Base-by-base conservation (phyloP, 352 stramenopile species). In the Phytophthora pistaciae region DNA sequence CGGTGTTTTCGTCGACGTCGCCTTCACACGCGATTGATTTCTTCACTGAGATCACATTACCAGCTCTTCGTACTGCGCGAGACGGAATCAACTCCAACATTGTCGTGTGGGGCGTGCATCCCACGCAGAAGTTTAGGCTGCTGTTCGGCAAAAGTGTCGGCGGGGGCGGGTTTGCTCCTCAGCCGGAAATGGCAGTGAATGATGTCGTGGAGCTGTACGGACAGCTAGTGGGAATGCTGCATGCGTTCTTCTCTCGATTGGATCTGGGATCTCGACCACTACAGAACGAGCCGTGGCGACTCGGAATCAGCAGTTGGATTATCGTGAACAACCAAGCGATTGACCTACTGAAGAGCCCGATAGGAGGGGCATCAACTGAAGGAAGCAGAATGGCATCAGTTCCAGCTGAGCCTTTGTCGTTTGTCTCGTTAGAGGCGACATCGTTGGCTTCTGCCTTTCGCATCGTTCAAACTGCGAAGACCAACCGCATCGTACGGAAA, bases 271-370 rank as follows among this genome's bases (percentile, higher is more conserved):
- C 54, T 59, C 48, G 20, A 14, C 56, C 5, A 18, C 9, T 54
- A 5, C 42, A 64, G 23, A 16, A 58, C 21, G 55, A 60, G 31
- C 36, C 56, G 4, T 93, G 82, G 84, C 57, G 72, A 48, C 50
- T 93, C 2, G 86, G 84, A 6, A 79, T 92, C 33, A 93, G 86
- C 58, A 91, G 82, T 40, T 93, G 86, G 86, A 82, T 92, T 52
- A 67, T 93, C 66, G 81, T 91, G 13, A 84, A 89, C 68, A 91
- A 92, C 62, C 70, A 85, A 31, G 75, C 72, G 7, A 74, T 90
- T 33, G 86, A 92, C 31, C 59, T 93, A 18, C 63, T 93, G 10
- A 80, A 88, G 56, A 48, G 23, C 16, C 27, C 42, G 10, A 57
- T 49, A 40, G 60, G 21, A 9, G 29, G 25, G 20, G 5, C 33